These are phyloP conservation scores for Xylariaceae sp. DNA, from an alignment of 2,329 filamentous ascomycete genomes.

Conservation along the genomic window DNA sequence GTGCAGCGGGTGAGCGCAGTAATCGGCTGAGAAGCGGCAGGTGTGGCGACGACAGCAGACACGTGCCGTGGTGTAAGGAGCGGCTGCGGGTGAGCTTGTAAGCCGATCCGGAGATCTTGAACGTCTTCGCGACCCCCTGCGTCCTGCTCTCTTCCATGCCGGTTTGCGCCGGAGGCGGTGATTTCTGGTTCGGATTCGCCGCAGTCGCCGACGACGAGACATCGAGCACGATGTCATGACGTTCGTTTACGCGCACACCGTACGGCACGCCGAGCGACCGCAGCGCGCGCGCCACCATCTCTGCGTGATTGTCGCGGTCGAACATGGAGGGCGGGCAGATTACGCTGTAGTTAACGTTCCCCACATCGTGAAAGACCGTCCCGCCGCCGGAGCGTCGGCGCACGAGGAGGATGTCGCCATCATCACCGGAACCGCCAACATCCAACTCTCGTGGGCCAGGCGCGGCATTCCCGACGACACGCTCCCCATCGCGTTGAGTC, in stretches of 20 bases:
- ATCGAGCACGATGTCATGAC: slow-evolving; percentile 78
- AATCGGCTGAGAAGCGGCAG: slow-evolving; percentile 62
- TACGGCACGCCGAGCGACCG: slow-evolving; percentile 41
- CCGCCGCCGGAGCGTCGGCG: slow-evolving; percentile 84
- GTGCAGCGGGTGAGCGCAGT: slow-evolving; percentile 70
- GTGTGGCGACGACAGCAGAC: slow-evolving; percentile 73
- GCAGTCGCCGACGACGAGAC: too few relatives aligned
- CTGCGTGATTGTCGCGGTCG: slow-evolving; percentile 78
- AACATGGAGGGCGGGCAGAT: slow-evolving; percentile 74
- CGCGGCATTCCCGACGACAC: too few relatives aligned
- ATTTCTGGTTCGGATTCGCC: too few relatives aligned
- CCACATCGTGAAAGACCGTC: slow-evolving; percentile 86
- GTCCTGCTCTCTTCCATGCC: too few relatives aligned
- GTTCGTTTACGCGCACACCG: slow-evolving; percentile 72
- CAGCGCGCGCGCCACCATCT: slow-evolving; percentile 88
- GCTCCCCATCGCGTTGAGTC: too few relatives aligned
- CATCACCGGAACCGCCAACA: slow-evolving; percentile 9
- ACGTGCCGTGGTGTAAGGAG: slow-evolving; percentile 89
- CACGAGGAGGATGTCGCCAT: slow-evolving; percentile 54
- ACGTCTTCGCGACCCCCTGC: slow-evolving; percentile 31
- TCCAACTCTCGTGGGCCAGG: not conserved
- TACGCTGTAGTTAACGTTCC: slow-evolving; percentile 93
- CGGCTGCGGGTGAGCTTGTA: slow-evolving; percentile 83
- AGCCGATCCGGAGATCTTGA: slow-evolving; percentile 89
- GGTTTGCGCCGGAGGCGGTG: too few relatives aligned